Evolutionary conservation across 306 rosid species (phyloP).

Genomic region (Acacia confusa): DNA sequence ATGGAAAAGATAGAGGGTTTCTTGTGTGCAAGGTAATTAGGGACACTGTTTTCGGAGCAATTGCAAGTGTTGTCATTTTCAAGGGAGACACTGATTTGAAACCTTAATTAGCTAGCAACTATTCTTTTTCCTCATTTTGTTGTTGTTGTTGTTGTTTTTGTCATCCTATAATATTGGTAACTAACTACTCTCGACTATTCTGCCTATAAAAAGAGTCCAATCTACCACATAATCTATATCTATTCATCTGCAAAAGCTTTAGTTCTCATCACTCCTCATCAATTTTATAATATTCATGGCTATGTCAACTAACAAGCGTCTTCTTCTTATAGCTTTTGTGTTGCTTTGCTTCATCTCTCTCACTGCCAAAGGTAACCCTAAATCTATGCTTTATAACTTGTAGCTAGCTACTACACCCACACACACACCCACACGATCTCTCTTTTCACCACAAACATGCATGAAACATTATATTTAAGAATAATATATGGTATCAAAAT

Average conservation of each 20-base stretch:
- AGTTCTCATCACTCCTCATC: background rate
- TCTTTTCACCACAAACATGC: background rate
- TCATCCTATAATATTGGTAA: slow-evolving; percentile 10
- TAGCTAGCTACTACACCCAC: too few species aligned
- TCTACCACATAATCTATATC: background rate
- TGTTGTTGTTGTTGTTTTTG: background rate
- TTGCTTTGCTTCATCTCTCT: slow-evolving; percentile 48
- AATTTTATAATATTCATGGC: slow-evolving; percentile 12
- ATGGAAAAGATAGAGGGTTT: slow-evolving; percentile 5
- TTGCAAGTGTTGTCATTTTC: slow-evolving; percentile 37
- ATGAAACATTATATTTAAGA: background rate
- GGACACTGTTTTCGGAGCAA: slow-evolving; percentile 27
- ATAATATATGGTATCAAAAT: too few species aligned
- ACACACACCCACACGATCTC: too few species aligned
- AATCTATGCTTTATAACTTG: background rate
- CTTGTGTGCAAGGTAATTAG: background rate
- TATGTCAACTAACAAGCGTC: slow-evolving; percentile 34
- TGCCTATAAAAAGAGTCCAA: slow-evolving; percentile 32
- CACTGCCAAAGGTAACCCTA: slow-evolving; percentile 40
- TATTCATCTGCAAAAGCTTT: slow-evolving; percentile 2
- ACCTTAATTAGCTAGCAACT: slow-evolving; percentile 28
- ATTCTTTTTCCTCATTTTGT: slow-evolving; percentile 21
- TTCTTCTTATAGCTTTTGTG: slow-evolving; percentile 51
- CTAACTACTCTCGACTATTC: slow-evolving; percentile 4
- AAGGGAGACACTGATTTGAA: slow-evolving; percentile 48